A percentile compares a stretch with the other conserved stretches of the same genome.
Conservation (phyloP, 2,329 filamentous ascomycete genomes). For the Cadophora sp. region DNA sequence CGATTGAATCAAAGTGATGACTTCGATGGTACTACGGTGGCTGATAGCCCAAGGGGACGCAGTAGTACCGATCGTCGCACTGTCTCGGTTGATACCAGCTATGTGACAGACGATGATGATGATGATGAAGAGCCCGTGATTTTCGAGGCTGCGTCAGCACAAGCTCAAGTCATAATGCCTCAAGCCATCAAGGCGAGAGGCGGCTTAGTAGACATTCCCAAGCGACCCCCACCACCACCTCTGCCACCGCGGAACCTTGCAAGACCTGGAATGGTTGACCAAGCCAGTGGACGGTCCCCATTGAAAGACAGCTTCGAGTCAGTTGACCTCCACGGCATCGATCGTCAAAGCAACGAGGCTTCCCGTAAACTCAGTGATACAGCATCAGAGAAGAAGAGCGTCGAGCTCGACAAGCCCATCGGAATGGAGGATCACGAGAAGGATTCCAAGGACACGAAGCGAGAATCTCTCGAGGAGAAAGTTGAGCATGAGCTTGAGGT, state of each 20-base stretch:
- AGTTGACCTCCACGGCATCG: slow-evolving; percentile 37
- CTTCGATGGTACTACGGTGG: slow-evolving; percentile 42
- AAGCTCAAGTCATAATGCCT: slow-evolving; percentile 64
- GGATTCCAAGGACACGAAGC: slow-evolving; percentile 5
- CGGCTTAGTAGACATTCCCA: slow-evolving; percentile 84
- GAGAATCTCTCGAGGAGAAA: slow-evolving; percentile 17
- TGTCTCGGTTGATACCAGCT: slow-evolving; percentile 46
- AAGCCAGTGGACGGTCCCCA: slow-evolving; percentile 37
- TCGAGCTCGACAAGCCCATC: slow-evolving; percentile 8
- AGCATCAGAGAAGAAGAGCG: slow-evolving; percentile 14
- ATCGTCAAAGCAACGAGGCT: slow-evolving; percentile 27
- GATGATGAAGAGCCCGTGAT: slow-evolving; percentile 69
- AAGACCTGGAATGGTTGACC: slow-evolving; percentile 39
- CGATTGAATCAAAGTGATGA: slow-evolving; percentile 40
- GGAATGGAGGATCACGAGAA: slow-evolving; percentile 19
- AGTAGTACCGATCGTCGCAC: slow-evolving; percentile 32
- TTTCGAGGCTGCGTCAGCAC: slow-evolving; percentile 68
- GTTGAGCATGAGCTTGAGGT: slow-evolving; percentile 22
- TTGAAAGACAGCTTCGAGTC: slow-evolving; percentile 44
- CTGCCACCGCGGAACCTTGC: slow-evolving; percentile 79
- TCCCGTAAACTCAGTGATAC: slow-evolving; percentile 3
- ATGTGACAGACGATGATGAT: slow-evolving; percentile 57
- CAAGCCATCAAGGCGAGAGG: slow-evolving; percentile 63
- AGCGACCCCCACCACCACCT: slow-evolving; percentile 74
- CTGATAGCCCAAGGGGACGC: slow-evolving; percentile 43